Conservation (phyloP, 2,329 filamentous ascomycete species). For the Aspergillus novofumigatus region DNA sequence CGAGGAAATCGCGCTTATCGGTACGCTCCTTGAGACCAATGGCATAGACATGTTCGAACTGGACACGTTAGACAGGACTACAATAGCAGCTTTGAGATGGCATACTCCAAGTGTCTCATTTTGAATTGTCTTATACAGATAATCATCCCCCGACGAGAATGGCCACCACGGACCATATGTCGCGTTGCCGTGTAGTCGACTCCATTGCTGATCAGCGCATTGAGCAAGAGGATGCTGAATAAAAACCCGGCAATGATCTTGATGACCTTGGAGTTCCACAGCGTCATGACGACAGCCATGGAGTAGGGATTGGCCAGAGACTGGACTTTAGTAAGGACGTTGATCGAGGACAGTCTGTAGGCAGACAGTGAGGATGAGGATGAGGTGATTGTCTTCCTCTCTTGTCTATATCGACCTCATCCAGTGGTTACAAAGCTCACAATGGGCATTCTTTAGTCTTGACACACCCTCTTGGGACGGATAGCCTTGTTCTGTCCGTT, state of each 20-base stretch:
- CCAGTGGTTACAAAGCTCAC: neutral
- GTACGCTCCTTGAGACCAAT: constrained; percentile 46
- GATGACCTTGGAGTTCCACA: constrained; percentile 1
- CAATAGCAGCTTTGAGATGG: neutral
- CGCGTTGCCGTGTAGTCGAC: constrained; percentile 2
- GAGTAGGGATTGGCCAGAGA: neutral
- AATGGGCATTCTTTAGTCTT: neutral
- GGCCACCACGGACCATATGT: constrained; percentile 2
- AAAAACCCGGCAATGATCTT: constrained; percentile 3
- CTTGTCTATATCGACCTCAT: neutral
- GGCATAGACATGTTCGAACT: constrained; percentile 46
- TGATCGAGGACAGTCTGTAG: neutral
- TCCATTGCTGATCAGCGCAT: neutral
- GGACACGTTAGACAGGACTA: neutral
- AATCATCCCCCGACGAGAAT: constrained; percentile 8
- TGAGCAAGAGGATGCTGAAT: neutral
- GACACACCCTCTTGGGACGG: neutral
- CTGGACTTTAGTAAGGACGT: neutral
- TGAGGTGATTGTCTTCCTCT: neutral
- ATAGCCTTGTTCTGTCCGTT: neutral
- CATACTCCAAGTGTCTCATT: constrained; percentile 27
- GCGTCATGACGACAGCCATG: constrained; percentile 6
- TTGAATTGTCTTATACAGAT: constrained; percentile 17
- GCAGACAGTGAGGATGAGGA: neutral
- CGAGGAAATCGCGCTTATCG: constrained; percentile 49